Base-by-base conservation (phyloP, 2,329 filamentous ascomycete species). In the Aspergillus caelatus region DNA sequence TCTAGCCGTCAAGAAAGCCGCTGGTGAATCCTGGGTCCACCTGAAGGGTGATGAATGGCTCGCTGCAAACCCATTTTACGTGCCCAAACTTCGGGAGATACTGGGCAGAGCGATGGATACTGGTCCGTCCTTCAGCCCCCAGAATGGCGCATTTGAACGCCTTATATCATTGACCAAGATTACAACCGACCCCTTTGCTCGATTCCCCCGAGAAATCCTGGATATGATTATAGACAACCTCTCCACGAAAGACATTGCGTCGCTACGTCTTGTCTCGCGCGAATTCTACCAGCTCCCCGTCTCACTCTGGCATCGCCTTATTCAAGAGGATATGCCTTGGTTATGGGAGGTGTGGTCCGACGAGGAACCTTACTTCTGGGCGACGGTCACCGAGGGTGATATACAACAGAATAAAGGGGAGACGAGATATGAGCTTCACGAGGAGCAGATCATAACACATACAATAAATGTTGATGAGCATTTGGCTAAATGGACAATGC, bases 31-130 rank as follows among this genome's bases (percentile, higher is more conserved):
- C 5, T 58, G 56, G 56, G 28, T 45, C 23, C 3, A 52, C 10
- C 6, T 34, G 2, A 32, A 1, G 0, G 52, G 50, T 1, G 39
- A 12, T 9, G 57, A 63, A 57, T 57, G 43, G 52, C 50, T 60
- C 6, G 61, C 48, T 26, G 45, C 26, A 3, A 60, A 63, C 11
- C 61, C 57, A 16, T 54, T 43, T n/a, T 60, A 60, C n/a, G 53
- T 63, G 9, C 52, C 61, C 14, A 50, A 8, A 26, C 26, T 50
- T 6, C 46, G 46, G 23, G 46, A 50, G 6, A 14, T 50, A 16
- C 3, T 50, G 23, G 2, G 16, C 2, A 16, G 12, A 26, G 46
- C 46, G 2, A 50, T 28, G 12, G 16, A 50, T 10, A 28, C 26
- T 16, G 23, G 16, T 0, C 12, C 46, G 7, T 14, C 23, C 16